Conservation (phyloP, 2,329 filamentous ascomycete genomes). For the Allantophomopsis cytisporea region DNA sequence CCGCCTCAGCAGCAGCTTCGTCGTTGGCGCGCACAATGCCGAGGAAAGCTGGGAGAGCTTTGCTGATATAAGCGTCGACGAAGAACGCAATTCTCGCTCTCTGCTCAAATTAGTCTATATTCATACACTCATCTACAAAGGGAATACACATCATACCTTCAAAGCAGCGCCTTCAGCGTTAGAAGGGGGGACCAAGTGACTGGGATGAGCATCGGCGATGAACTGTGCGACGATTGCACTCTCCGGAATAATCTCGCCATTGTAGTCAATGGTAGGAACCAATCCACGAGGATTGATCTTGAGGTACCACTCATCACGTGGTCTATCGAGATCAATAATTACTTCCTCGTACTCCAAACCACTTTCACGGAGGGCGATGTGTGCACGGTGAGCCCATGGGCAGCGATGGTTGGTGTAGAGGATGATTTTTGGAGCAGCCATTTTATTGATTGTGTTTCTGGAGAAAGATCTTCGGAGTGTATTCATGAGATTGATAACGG, state of each 20-base stretch:
- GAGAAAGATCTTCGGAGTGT: conserved; percentile 72
- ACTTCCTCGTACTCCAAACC: conserved; percentile 54
- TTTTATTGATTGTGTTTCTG: conserved; percentile 63
- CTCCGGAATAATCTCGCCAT: conserved; percentile 56
- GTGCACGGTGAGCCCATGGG: conserved; percentile 64
- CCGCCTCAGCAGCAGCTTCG: conserved; percentile 29
- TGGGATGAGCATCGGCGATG: conserved; percentile 54
- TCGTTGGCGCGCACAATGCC: conserved; percentile 27
- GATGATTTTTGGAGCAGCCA: conserved; percentile 27
- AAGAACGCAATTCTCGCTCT: conserved; percentile 62
- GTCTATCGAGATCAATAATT: conserved; percentile 55
- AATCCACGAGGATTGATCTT: conserved; percentile 67
- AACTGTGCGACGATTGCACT: conserved; percentile 63
- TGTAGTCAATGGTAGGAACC: conserved; percentile 57
- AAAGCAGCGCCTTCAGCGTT: conserved; percentile 40
- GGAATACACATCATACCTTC: conserved; percentile 3
- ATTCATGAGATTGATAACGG: conserved; percentile 67
- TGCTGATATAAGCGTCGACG: conserved; percentile 53
- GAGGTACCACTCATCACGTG: conserved; percentile 62
- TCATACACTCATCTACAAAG: no score
- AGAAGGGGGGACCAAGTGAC: conserved; percentile 46
- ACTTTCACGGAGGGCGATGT: conserved; percentile 57
- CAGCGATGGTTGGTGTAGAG: conserved; percentile 60
- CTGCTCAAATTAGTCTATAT: conserved; percentile 5
- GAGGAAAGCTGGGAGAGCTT: conserved; percentile 37